Evolutionary conservation across 495 filamentous ascomycete genomes (phyloP).

Genomic region (Podospora sp.): DNA sequence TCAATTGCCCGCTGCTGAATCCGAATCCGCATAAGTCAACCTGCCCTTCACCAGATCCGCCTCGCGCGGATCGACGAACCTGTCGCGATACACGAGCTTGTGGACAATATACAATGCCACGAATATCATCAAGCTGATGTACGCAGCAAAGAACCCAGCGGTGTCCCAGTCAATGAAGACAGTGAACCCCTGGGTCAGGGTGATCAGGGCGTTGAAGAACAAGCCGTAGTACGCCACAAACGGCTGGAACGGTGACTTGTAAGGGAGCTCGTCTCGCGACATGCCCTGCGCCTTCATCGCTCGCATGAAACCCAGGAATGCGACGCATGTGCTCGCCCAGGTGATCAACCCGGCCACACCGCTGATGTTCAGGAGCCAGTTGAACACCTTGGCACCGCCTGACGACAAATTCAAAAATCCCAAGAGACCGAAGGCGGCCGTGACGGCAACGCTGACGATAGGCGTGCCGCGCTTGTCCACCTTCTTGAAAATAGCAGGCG

Average conservation of each 20-base stretch:
- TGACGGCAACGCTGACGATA: conserved; percentile 42
- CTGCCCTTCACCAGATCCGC: conserved; percentile 30
- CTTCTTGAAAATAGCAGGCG: conserved; percentile 51
- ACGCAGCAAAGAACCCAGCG: conserved; percentile 61
- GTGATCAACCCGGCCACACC: conserved; percentile 69
- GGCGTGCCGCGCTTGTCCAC: conserved; percentile 49
- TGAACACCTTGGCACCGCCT: conserved; percentile 57
- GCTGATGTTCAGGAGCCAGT: conserved; percentile 61
- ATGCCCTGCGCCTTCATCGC: conserved; percentile 61
- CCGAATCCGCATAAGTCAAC: conserved; percentile 23
- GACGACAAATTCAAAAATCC: conserved; percentile 57
- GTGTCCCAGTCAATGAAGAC: conserved; percentile 65
- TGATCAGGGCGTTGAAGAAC: conserved; percentile 65
- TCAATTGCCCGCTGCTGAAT: neutral
- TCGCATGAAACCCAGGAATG: conserved; percentile 63
- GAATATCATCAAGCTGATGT: conserved; percentile 65
- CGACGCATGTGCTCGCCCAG: conserved; percentile 62
- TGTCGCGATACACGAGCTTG: conserved; percentile 47
- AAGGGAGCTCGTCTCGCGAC: conserved; percentile 55
- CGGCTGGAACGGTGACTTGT: conserved; percentile 60
- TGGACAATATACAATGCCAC: conserved; percentile 60
- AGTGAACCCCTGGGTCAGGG: conserved; percentile 71
- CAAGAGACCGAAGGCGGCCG: conserved; percentile 52
- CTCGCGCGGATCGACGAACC: conserved; percentile 24
- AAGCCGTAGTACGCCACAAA: conserved; percentile 62